Evolutionary conservation across 371 early-diverging fungal species (phyloP), one percentile per base, ranked within the genome.

Genomic region (Syncephalastrum contaminatum): DNA sequence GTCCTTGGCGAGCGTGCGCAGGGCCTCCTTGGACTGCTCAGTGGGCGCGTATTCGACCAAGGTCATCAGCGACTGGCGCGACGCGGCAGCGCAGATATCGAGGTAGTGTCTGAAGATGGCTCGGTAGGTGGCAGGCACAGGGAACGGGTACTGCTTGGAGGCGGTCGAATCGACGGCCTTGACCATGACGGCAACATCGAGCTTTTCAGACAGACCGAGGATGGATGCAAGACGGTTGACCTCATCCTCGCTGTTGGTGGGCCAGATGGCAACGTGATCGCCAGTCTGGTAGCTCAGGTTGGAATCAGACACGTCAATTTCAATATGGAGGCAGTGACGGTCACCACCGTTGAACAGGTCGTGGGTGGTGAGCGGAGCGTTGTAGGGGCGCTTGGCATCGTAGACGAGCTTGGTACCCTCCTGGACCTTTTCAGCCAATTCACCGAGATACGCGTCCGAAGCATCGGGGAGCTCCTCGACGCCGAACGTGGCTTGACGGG

Each of bases 251-350:
- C 87, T 80, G 72, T 97, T 98, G 43, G 83, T 80, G 3, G 97
- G 92, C 85, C 88, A 96, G 48, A 98, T 81, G 21, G 94, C 97
- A 55, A 96, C 76, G 60, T 98, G 98, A 69, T 98, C 99, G 51
- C 99, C 99, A 5, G 96, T 82, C 52, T 88, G 84, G 68, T 98
- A 97, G 19, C 69, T 73, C 64, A 97, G 70, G 20, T 89, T 91
- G 19, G 89, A 85, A 20, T 84, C 90, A 15, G 74, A 60, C 44
- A 97, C 78, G 60, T 96, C 96, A 5, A 98, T 75, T 61, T 98
- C 97, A 59, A 96, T 70, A 67, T 98, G 99, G 55, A 95, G 69
- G 71, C 95, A 92, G 56, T 91, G 85, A 55, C 98, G 90, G 53
- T 86, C 87, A 3, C 54, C 48, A n/a, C 73, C 72, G 15, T 67